These are phyloP conservation scores for Komagataella pastoris DNA, from an alignment of 805 yeast species.

Conservation along the genomic window DNA sequence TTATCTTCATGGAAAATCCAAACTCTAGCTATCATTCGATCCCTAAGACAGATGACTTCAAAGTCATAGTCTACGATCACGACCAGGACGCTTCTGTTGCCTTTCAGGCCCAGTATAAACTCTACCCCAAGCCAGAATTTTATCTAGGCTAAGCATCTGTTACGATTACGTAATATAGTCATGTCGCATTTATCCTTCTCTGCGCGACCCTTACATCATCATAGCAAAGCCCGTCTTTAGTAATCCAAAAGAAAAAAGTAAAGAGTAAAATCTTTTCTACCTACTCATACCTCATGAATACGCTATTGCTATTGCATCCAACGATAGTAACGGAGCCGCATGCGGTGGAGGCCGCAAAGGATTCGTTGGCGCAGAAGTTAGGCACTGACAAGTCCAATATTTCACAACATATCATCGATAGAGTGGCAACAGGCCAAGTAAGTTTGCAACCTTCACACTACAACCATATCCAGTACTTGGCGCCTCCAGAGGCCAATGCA, in stretches of 20 bases:
- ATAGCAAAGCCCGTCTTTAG: not conserved
- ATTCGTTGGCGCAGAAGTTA: conserved; percentile 12
- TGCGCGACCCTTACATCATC: not conserved
- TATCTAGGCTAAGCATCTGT: not conserved
- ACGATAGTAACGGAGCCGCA: conserved; percentile 47
- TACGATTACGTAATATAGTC: not conserved
- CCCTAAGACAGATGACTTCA: not conserved
- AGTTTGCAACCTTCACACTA: conserved; percentile 21
- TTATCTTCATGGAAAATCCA: not conserved
- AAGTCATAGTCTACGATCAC: not conserved
- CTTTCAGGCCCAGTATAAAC: not conserved
- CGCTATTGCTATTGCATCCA: conserved; percentile 48
- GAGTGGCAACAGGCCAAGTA: conserved; percentile 37
- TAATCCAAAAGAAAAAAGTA: not conserved
- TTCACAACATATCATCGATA: conserved; percentile 43
- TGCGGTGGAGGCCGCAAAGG: conserved; percentile 26
- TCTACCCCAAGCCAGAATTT: not conserved
- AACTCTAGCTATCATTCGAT: not conserved
- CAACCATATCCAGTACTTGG: conserved; percentile 36
- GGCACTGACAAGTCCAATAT: conserved; percentile 15
- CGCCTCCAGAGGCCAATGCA: conserved; percentile 33
- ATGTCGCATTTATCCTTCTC: not conserved
- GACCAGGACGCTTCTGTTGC: not conserved
- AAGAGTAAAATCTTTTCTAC: not conserved
- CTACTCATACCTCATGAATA: conserved; percentile 1